Conservation (phyloP, 768 basidiomycete genomes). For the Mycena vulgaris region DNA sequence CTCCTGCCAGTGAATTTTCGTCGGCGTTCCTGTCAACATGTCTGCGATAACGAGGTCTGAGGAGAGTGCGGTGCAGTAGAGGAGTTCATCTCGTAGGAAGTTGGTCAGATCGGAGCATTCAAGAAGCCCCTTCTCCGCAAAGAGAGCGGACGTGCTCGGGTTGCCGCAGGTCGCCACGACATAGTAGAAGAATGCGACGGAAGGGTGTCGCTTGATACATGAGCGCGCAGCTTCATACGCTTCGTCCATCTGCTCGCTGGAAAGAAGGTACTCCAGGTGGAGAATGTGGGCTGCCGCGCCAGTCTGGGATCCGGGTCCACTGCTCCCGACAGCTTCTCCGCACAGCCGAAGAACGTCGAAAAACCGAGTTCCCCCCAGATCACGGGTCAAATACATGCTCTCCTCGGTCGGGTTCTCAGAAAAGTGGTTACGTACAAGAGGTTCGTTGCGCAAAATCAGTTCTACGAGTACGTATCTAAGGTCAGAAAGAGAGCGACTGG, state of each 20-base stretch:
- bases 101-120: conserved; percentile 1
- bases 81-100: conserved; percentile 4
- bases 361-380: not conserved
- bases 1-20: not conserved
- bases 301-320: not conserved
- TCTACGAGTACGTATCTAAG: not conserved
- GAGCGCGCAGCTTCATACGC: not conserved
- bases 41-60: not conserved
- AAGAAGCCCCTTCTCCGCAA: conserved; percentile 13
- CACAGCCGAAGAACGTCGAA: not conserved
- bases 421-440: not conserved
- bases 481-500: not conserved
- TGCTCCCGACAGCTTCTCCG: not conserved
- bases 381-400: not conserved
- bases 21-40: not conserved
- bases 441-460: not conserved
- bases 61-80: not conserved
- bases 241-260: not conserved
- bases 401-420: not conserved
- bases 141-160: not conserved
- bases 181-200: conserved; percentile 14
- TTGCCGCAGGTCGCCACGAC: not conserved
- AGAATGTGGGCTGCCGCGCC: not conserved
- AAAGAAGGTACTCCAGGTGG: conserved; percentile 2
- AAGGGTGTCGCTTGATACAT: conserved; percentile 6